phyloP scores from a whole-genome alignment of 2,329 filamentous ascomycete genomes.

The Venturia oleaginea region DNA sequence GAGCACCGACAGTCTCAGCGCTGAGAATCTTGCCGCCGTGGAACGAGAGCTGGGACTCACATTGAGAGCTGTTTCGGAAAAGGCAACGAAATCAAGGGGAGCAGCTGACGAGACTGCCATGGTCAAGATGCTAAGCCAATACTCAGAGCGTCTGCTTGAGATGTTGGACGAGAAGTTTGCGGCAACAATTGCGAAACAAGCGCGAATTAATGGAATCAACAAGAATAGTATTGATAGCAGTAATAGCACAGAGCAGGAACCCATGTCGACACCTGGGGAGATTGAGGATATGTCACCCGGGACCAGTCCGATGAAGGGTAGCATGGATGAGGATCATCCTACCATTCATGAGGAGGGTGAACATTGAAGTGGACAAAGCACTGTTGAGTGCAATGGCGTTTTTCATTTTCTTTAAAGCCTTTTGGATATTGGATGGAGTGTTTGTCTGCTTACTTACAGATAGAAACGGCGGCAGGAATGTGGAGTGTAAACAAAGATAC shows the following conservation, averaged over 20 bases:
- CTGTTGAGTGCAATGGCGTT: not conserved
- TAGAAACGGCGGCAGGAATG: not conserved
- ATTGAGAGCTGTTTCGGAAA: slow-evolving; percentile 34
- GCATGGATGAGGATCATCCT: not conserved
- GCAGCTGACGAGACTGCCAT: slow-evolving; percentile 34
- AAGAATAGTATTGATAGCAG: not conserved
- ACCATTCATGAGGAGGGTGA: slow-evolving; percentile 2
- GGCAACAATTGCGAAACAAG: slow-evolving; percentile 10
- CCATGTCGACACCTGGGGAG: not conserved
- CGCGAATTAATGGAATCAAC: not conserved
- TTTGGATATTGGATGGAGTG: not conserved
- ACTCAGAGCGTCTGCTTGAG: slow-evolving; percentile 61
- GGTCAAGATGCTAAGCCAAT: slow-evolving; percentile 60
- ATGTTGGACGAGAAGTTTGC: slow-evolving; percentile 58
- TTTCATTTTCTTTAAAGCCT: not conserved
- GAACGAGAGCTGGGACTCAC: slow-evolving; percentile 48
- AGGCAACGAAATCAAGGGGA: slow-evolving; percentile 27
- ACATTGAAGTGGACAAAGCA: slow-evolving; percentile 5
- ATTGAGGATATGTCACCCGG: not conserved
- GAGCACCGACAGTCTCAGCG: slow-evolving; percentile 36
- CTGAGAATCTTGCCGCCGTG: slow-evolving; percentile 43
- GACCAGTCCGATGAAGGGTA: not conserved
- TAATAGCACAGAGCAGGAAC: not conserved
- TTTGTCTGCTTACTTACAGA: not conserved
- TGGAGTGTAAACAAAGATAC: not conserved